Percentiles rank a stretch among this genome's conserved stretches.
phyloP scores from a whole-genome alignment of 176 grass and related monocot genomes.

The Carex myosuroides region DNA sequence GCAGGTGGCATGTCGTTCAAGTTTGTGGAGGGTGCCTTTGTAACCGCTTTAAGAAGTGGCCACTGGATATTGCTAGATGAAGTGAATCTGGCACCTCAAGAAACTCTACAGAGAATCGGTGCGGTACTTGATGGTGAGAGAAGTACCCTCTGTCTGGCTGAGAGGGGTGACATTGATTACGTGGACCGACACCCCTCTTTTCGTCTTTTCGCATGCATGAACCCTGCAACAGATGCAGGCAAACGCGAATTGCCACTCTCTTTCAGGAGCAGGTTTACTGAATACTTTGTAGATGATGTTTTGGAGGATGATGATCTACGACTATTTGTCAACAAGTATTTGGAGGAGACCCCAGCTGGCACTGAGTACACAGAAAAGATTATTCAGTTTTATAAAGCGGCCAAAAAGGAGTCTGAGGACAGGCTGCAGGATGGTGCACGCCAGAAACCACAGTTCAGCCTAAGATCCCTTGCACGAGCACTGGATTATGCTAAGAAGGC shows the following conservation, averaged over 20 bases:
- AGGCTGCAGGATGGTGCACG: constrained; percentile 90
- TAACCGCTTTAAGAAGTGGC: constrained; percentile 78
- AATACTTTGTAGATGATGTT: constrained; percentile 94
- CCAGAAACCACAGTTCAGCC: constrained; percentile 92
- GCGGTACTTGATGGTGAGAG: constrained; percentile 73
- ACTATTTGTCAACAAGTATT: constrained; percentile 77
- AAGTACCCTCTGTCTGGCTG: constrained; percentile 80
- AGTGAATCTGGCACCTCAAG: constrained; percentile 89
- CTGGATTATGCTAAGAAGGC: constrained; percentile 56
- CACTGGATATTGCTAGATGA: constrained; percentile 99
- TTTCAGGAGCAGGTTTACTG: constrained; percentile 90
- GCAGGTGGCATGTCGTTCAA: constrained; percentile 56
- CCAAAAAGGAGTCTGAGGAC: constrained; percentile 72
- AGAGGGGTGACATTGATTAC: constrained; percentile 87
- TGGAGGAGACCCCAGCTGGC: constrained; percentile 41
- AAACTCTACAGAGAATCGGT: constrained; percentile 95
- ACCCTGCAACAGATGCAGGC: constrained; percentile 92
- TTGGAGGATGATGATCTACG: constrained; percentile 72
- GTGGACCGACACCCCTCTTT: constrained; percentile 71
- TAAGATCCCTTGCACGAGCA: constrained; percentile 84
- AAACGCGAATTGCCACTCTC: constrained; percentile 77
- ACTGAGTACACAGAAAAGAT: constrained; percentile 50
- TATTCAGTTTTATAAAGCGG: constrained; percentile 70
- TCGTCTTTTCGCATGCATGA: constrained; percentile 94
- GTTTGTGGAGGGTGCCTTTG: constrained; percentile 90